Percentiles rank a stretch among this genome's conserved stretches.
These are phyloP conservation scores for Aspergillus incahuasiensis DNA, from an alignment of 495 filamentous ascomycete species.

Conservation along the genomic window DNA sequence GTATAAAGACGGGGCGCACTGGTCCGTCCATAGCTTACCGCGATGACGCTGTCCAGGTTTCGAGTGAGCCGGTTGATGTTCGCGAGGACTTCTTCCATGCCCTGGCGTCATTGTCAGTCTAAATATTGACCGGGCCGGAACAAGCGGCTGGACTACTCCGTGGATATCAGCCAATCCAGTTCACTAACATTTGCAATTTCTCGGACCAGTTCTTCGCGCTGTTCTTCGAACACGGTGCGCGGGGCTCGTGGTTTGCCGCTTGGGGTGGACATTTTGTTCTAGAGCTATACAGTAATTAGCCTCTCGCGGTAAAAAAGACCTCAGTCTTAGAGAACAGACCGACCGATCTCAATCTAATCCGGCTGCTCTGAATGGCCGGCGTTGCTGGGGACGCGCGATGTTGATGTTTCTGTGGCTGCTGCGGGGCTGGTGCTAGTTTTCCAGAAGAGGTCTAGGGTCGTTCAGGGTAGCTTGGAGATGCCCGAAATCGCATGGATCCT, in stretches of 20 bases:
- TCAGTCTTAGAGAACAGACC: not conserved
- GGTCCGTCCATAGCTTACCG: conserved; percentile 47
- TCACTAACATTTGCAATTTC: conserved; percentile 73
- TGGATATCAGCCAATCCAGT: too few relatives aligned
- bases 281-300: not conserved
- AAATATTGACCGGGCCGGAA: too few relatives aligned
- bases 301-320: too few relatives aligned
- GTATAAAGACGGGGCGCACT: too few relatives aligned
- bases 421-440: not conserved
- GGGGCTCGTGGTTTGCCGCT: conserved; percentile 15
- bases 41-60: conserved; percentile 85
- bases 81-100: conserved; percentile 88
- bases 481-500: not conserved
- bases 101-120: conserved; percentile 50
- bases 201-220: conserved; percentile 68
- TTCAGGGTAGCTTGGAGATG: not conserved
- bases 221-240: conserved; percentile 66
- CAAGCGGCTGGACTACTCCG: too few relatives aligned
- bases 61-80: conserved; percentile 96
- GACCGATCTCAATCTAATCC: conserved; percentile 1
- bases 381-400: not conserved
- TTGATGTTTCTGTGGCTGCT: conserved; percentile 3
- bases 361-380: not conserved
- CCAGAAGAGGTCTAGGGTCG: not conserved
- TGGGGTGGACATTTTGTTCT: conserved; percentile 17